Conservation (phyloP, 2,329 filamentous ascomycete species). For the Gaeumannomyces tritici region DNA sequence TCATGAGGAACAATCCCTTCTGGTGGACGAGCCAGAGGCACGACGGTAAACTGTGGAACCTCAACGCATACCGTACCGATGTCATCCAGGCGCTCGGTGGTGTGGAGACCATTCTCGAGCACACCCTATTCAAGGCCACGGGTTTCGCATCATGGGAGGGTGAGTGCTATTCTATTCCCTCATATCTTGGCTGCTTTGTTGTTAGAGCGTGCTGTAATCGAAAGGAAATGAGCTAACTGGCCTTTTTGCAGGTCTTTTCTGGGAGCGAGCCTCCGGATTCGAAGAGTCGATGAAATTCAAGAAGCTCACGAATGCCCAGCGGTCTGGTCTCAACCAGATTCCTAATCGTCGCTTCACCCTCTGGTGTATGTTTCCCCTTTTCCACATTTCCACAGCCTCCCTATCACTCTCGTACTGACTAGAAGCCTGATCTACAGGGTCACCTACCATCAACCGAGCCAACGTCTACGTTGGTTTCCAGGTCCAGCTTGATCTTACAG, state of each 20-base stretch:
- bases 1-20: conserved; percentile 99
- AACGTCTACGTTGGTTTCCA: conserved; percentile 99
- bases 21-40: conserved; percentile 99
- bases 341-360: conserved; percentile 96
- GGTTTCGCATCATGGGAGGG: conserved; percentile 97
- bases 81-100: conserved; percentile 92
- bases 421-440: background rate
- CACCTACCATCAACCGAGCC: conserved; percentile 75
- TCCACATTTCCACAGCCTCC: background rate
- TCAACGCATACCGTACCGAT: conserved; percentile 84
- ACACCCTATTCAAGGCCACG: conserved; percentile 93
- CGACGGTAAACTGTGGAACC: conserved; percentile 94
- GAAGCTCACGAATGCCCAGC: conserved; percentile 93
- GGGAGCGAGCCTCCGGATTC: conserved; percentile 19
- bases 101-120: conserved; percentile 96
- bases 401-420: background rate
- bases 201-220: background rate
- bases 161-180: conserved; percentile 60
- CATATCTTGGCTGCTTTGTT: background rate
- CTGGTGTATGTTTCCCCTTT: conserved; percentile 47
- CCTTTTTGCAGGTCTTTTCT: conserved; percentile 48
- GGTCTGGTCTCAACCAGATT: conserved; percentile 95
- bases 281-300: conserved; percentile 81
- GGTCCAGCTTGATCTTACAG: conserved; percentile 72
- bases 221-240: background rate